Evolutionary conservation across 2,329 filamentous ascomycete species (phyloP).

Genomic region (Beauveria brongniartii): DNA sequence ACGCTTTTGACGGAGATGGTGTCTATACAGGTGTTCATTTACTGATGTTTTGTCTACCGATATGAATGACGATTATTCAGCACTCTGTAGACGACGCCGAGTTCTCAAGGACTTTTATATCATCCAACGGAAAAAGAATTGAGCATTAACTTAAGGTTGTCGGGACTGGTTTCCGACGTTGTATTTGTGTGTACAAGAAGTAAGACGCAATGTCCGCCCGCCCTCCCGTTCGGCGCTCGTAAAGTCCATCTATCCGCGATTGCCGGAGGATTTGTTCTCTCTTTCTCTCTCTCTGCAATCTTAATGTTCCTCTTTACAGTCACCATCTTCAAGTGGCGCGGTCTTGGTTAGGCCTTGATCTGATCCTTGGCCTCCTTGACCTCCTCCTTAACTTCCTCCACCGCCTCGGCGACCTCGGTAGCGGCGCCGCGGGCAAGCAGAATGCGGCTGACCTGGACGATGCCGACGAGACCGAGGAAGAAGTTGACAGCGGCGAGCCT

Average conservation of each 20-base stretch:
- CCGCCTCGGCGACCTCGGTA: slow-evolving; percentile 33
- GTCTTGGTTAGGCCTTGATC: neutral
- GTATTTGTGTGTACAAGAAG: neutral
- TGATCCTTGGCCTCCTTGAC: slow-evolving; percentile 21
- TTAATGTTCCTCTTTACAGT: too few relatives aligned
- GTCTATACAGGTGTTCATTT: neutral
- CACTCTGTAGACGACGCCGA: too few relatives aligned
- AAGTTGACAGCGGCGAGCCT: slow-evolving; percentile 95
- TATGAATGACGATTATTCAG: too few relatives aligned
- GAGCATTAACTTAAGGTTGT: neutral
- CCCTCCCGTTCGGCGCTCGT: neutral
- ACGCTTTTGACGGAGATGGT: neutral
- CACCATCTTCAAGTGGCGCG: too few relatives aligned
- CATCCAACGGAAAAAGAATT: neutral
- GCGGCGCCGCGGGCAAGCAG: slow-evolving; percentile 53
- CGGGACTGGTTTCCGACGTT: neutral
- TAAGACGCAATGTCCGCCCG: neutral
- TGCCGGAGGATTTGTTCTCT: neutral
- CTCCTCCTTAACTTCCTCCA: slow-evolving; percentile 27
- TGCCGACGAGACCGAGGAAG: slow-evolving; percentile 84
- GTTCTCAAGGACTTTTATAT: neutral
- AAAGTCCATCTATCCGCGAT: neutral
- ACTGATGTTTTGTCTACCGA: too few relatives aligned
- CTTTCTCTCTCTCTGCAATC: too few relatives aligned
- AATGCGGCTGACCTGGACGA: slow-evolving; percentile 76